Conservation (phyloP, 75 land plant species). For the Azolla pinnata region DNA sequence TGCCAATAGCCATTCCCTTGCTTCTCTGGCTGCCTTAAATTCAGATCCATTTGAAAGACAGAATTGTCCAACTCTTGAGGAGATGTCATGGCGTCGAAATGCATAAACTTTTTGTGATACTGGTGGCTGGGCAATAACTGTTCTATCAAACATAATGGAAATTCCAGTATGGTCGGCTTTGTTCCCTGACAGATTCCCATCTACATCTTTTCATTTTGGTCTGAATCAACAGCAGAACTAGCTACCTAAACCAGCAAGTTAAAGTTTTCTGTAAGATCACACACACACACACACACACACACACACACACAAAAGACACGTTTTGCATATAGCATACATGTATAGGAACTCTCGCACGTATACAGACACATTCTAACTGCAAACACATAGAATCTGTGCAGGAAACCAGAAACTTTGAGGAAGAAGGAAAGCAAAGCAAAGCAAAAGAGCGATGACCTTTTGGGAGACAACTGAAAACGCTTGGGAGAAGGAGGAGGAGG, state of each 20-base stretch:
- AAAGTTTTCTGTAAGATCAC: background rate
- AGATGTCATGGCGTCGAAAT: no score
- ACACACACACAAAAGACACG: background rate
- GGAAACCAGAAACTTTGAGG: background rate
- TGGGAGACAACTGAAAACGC: no score
- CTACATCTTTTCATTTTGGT: background rate
- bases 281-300: background rate
- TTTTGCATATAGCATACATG: background rate
- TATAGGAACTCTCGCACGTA: background rate
- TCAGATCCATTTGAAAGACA: no score
- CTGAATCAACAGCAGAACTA: no score
- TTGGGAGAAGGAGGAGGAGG: no score
- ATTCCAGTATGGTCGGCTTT: background rate
- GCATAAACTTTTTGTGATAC: no score
- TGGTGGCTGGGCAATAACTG: background rate
- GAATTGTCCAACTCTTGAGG: no score
- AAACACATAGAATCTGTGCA: background rate
- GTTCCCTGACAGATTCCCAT: background rate
- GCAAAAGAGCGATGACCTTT: no score
- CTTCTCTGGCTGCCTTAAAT: no score
- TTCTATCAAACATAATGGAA: background rate
- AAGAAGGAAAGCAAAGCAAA: no score
- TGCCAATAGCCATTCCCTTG: no score
- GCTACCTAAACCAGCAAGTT: background rate
- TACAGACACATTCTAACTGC: background rate